Conservation (phyloP, 2,329 filamentous ascomycete species). For the Lecanicillium sp. region DNA sequence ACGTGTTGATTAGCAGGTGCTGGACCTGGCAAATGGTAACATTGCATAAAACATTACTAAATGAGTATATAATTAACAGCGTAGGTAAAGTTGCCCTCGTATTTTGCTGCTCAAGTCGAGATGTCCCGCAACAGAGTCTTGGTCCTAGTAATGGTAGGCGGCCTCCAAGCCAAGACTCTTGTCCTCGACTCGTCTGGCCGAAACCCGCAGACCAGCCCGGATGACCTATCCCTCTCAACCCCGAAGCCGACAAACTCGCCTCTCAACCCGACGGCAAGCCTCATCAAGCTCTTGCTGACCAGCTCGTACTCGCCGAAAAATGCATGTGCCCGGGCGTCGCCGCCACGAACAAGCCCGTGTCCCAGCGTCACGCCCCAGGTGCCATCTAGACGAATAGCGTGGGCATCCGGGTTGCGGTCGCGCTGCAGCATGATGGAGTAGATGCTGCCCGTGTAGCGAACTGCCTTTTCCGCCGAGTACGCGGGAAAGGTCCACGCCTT, state of each 20-base stretch:
- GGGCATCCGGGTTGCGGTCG: slow-evolving; percentile 33
- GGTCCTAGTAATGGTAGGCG: too few relatives aligned
- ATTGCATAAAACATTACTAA: too few relatives aligned
- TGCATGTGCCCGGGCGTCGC: slow-evolving; percentile 35
- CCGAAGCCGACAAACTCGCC: slow-evolving; percentile 39
- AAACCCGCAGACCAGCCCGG: slow-evolving; percentile 31
- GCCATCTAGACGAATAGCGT: slow-evolving; percentile 40
- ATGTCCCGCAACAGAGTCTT: too few relatives aligned
- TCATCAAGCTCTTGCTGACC: slow-evolving; percentile 31
- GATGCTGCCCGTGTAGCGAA: slow-evolving; percentile 41
- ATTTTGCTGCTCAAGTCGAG: too few relatives aligned
- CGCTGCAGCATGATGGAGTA: slow-evolving; percentile 51
- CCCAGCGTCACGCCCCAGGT: slow-evolving; percentile 51
- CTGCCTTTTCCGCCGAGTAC: slow-evolving; percentile 20
- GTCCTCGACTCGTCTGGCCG: slow-evolving; percentile 1
- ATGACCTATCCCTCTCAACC: slow-evolving; percentile 27
- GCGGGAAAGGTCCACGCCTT: slow-evolving; percentile 40
- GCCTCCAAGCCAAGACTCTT: slow-evolving; percentile 17
- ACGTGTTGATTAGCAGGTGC: too few relatives aligned
- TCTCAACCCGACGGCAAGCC: slow-evolving; percentile 23
- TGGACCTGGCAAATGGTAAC: too few relatives aligned
- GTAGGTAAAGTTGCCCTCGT: too few relatives aligned
- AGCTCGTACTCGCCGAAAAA: slow-evolving; percentile 47
- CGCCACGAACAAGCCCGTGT: slow-evolving; percentile 38
- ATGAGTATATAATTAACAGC: too few relatives aligned